phyloP scores from a whole-genome alignment of 192 early-diverging fungal genomes.

The Chytriomyces hyalinus region DNA sequence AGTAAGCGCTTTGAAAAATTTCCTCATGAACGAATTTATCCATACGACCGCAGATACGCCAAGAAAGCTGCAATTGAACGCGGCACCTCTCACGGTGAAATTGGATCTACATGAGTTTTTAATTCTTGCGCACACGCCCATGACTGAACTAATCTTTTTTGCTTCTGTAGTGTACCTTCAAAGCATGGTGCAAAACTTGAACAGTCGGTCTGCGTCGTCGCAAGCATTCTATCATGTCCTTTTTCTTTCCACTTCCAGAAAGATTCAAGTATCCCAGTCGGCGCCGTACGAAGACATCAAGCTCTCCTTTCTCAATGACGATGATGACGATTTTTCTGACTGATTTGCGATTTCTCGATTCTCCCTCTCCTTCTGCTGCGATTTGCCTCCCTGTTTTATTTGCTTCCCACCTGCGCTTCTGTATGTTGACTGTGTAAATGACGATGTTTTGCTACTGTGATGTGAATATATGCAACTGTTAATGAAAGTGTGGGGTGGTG shows the following conservation, averaged over 20 bases:
- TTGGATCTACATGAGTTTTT: background rate
- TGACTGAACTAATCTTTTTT: background rate
- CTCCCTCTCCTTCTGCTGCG: background rate
- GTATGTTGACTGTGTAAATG: too few species aligned
- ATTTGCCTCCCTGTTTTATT: too few species aligned
- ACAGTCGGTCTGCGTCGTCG: conserved; percentile 17
- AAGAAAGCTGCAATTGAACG: background rate
- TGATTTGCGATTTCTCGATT: background rate
- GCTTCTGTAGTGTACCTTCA: conserved; percentile 2
- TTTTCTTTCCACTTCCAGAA: background rate
- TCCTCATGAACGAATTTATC: background rate
- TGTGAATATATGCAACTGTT: too few species aligned
- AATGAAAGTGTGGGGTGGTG: too few species aligned
- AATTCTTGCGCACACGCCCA: background rate
- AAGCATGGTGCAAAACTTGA: background rate
- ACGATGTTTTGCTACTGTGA: too few species aligned
- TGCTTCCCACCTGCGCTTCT: too few species aligned
- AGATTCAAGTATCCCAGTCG: conserved; percentile 13
- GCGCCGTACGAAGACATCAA: conserved; percentile 17
- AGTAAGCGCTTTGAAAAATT: background rate
- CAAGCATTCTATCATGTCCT: conserved; percentile 32
- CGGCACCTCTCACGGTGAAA: background rate
- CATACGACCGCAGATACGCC: background rate
- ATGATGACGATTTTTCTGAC: background rate
- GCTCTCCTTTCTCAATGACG: conserved; percentile 10